These are phyloP conservation scores for Lyophyllum decastes DNA, from an alignment of 768 basidiomycete genomes.

Conservation along the genomic window DNA sequence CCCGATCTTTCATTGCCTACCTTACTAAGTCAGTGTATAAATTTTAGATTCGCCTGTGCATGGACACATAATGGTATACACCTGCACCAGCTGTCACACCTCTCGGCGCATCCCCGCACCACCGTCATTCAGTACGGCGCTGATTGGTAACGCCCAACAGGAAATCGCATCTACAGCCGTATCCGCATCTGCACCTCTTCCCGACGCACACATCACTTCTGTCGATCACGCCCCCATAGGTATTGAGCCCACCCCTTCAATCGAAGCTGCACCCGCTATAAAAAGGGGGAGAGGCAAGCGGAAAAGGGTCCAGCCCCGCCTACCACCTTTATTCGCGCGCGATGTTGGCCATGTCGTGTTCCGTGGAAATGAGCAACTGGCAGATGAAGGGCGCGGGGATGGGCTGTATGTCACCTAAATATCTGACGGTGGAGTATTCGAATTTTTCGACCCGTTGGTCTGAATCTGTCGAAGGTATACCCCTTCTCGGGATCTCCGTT, in stretches of 20 bases:
- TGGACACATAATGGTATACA: constrained; percentile 35
- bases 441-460: too few relatives aligned
- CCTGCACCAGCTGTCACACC: constrained; percentile 58
- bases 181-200: not conserved
- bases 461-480: too few relatives aligned
- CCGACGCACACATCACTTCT: not conserved
- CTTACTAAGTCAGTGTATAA: not conserved
- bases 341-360: constrained; percentile 69
- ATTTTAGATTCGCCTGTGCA: too few relatives aligned
- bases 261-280: not conserved
- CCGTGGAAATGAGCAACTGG: constrained; percentile 56
- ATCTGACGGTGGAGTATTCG: not conserved
- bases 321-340: constrained; percentile 63
- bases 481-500: too few relatives aligned
- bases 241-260: not conserved
- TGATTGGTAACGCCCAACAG: not conserved
- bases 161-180: too few relatives aligned
- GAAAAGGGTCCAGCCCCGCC: constrained; percentile 34
- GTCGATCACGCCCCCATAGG: not conserved
- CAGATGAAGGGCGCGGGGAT: constrained; percentile 17
- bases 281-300: not conserved
- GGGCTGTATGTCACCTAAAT: constrained; percentile 29
- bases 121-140: constrained; percentile 29
- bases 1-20: not conserved
- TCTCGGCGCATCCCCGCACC: constrained; percentile 72